phyloP scores from a whole-genome alignment of 495 filamentous ascomycete species.

The Margaritispora aquatica region DNA sequence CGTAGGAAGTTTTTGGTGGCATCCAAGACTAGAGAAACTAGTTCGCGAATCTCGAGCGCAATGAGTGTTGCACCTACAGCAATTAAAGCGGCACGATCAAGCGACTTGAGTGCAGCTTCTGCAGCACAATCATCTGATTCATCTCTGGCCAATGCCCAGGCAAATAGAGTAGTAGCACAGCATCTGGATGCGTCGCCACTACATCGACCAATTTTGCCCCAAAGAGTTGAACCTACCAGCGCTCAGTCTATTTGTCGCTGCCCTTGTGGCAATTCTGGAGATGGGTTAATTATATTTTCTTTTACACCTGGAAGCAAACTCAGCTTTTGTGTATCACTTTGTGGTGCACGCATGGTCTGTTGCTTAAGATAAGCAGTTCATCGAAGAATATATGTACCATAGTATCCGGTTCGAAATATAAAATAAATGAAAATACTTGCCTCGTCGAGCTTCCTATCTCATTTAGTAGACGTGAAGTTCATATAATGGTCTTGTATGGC shows the following conservation, averaged over 20 bases:
- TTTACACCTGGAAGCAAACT: too few relatives aligned
- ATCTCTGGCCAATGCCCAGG: neutral
- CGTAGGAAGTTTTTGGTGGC: neutral
- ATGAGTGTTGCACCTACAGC: slow-evolving; percentile 1
- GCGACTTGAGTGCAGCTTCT: neutral
- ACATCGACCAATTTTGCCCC: neutral
- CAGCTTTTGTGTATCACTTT: too few relatives aligned
- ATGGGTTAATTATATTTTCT: too few relatives aligned
- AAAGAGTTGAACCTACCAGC: neutral
- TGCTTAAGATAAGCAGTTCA: too few relatives aligned
- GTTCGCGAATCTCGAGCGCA: neutral
- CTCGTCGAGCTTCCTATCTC: too few relatives aligned
- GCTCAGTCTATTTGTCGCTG: neutral
- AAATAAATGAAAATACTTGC: too few relatives aligned
- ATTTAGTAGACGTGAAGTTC: too few relatives aligned
- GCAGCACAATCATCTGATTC: neutral
- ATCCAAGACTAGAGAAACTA: neutral
- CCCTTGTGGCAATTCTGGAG: neutral
- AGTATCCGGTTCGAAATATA: too few relatives aligned
- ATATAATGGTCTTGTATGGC: too few relatives aligned
- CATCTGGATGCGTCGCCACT: neutral
- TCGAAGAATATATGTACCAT: too few relatives aligned
- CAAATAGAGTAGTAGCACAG: neutral
- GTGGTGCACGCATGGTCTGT: too few relatives aligned
- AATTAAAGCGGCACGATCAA: neutral